Conservation (phyloP, 441 rosid genomes). For the Metrosideros polymorpha region DNA sequence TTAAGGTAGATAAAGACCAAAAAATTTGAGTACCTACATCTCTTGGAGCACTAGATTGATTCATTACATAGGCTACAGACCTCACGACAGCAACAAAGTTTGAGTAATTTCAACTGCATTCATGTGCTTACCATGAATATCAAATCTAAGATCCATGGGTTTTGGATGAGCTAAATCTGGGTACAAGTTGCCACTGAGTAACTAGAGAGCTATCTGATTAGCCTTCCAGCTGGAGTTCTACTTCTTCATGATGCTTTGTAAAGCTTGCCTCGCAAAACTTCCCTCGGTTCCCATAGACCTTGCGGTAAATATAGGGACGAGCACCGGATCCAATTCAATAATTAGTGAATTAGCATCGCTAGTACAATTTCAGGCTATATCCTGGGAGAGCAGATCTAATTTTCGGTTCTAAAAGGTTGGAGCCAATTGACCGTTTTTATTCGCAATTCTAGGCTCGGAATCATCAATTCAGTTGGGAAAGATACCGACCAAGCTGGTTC, state of each 20-base stretch:
- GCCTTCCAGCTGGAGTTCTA: background rate
- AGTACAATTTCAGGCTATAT: background rate
- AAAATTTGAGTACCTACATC: background rate
- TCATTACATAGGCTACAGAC: background rate
- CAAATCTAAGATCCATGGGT: background rate
- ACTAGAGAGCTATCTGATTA: background rate
- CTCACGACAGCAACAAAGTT: background rate
- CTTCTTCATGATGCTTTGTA: background rate
- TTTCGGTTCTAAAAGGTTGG: background rate
- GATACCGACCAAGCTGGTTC: background rate
- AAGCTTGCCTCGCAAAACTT: background rate
- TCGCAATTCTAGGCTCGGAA: background rate
- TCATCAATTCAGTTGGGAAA: accelerated
- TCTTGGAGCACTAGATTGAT: background rate
- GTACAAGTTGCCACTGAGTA: background rate
- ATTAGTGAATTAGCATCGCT: background rate
- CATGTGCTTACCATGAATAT: background rate
- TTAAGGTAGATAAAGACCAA: background rate
- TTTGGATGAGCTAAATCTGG: background rate
- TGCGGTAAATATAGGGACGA: background rate
- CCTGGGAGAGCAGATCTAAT: background rate
- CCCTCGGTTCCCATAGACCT: background rate
- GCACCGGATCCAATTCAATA: background rate
- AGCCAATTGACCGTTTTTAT: background rate
- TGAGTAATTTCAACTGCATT: background rate